Evolutionary conservation across 192 early-diverging fungal genomes (phyloP).

Genomic region (Coemansia sp.): DNA sequence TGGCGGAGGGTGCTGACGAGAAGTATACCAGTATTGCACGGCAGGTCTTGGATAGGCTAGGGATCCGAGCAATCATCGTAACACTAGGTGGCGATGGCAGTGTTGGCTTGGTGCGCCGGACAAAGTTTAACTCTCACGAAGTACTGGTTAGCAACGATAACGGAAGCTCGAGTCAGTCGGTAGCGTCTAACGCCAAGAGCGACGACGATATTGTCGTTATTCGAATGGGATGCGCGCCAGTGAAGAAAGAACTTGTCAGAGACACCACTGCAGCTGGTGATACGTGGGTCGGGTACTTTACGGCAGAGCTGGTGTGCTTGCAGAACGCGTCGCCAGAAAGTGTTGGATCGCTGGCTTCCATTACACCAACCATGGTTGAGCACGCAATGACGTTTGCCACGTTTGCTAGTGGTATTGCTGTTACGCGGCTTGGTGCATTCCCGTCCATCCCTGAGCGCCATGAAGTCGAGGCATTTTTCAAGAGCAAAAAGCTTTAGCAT

Average conservation of each 20-base stretch:
- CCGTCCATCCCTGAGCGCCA: conserved; percentile 39
- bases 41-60: conserved; percentile 15
- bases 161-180: neutral
- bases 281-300: conserved; percentile 56
- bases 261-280: conserved; percentile 56
- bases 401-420: conserved; percentile 37
- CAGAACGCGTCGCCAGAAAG: conserved; percentile 41
- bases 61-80: conserved; percentile 21
- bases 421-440: conserved; percentile 43
- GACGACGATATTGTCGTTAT: conserved; percentile 11
- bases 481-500: conserved; percentile 10
- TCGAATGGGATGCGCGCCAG: conserved; percentile 24
- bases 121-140: conserved; percentile 19
- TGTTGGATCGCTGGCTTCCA: conserved; percentile 21
- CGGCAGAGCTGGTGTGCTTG: conserved; percentile 35
- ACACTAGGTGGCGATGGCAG: conserved; percentile 36
- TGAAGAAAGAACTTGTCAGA: conserved; percentile 23
- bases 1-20: neutral
- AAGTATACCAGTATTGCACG: conserved; percentile 12
- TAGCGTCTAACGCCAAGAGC: neutral
- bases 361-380: conserved; percentile 37
- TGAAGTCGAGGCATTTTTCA: conserved; percentile 33
- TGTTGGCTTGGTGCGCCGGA: conserved; percentile 30
- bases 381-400: conserved; percentile 43
- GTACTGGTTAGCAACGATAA: conserved; percentile 16